Percentiles rank a stretch among this genome's conserved stretches.
Conservation (phyloP, 1,284 basidiomycete species). For the Trichosporon ovoides region DNA sequence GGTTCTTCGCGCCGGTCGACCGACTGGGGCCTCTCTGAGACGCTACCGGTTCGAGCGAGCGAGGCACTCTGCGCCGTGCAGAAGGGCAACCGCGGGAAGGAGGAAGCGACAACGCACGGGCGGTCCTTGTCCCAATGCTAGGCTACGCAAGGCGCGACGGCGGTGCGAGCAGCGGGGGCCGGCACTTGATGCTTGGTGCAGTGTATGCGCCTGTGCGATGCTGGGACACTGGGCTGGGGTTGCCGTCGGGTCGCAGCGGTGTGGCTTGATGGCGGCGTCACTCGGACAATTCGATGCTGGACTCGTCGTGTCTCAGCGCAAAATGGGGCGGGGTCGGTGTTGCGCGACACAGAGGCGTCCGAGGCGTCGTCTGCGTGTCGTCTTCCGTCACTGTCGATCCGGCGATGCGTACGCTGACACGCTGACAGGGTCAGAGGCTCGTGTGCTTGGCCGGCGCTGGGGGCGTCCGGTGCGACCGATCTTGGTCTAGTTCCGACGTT, state of each 20-base stretch:
- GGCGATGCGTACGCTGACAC: background rate
- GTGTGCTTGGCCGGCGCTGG: background rate
- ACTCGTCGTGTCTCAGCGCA: background rate
- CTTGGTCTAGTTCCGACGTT: background rate
- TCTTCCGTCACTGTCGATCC: constrained; percentile 2
- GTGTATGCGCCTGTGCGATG: background rate
- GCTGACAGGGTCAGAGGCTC: background rate
- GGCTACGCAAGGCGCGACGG: too few relatives aligned
- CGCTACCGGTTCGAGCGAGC: background rate
- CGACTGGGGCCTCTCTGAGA: background rate
- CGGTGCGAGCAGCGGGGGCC: background rate
- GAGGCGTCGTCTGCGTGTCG: background rate
- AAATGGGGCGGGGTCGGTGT: background rate
- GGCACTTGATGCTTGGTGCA: background rate
- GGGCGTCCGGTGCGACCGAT: background rate
- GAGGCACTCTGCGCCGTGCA: background rate
- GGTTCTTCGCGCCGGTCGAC: background rate
- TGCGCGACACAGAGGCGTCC: background rate
- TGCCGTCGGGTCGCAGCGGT: background rate
- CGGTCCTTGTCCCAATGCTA: background rate
- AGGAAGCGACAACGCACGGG: background rate
- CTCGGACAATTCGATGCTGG: background rate
- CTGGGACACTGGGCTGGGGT: too few relatives aligned
- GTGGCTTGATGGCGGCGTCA: background rate
- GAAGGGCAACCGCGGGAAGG: background rate